These are phyloP conservation scores for Plenodomus tracheiphilus DNA, from an alignment of 2,329 filamentous ascomycete species.

Conservation along the genomic window DNA sequence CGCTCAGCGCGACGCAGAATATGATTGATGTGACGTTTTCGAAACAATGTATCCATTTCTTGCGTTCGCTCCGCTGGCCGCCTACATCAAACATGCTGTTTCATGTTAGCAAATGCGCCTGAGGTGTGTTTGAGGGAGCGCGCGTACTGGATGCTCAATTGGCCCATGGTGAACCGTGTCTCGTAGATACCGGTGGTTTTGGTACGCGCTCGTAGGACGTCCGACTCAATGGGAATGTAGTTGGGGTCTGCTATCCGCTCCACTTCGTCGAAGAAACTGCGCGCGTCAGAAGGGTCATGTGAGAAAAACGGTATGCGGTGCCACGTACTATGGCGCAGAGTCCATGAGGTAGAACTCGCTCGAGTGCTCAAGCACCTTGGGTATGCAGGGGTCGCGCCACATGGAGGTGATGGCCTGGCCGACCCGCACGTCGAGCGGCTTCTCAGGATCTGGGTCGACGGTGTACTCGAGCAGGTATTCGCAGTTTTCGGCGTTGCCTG, in stretches of 20 bases:
- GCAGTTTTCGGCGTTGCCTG: conserved; percentile 72
- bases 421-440: conserved; percentile 77
- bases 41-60: conserved; percentile 99
- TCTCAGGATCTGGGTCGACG: conserved; percentile 87
- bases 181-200: conserved; percentile 99
- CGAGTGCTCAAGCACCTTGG: conserved; percentile 84
- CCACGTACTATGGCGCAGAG: conserved; percentile 89
- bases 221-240: conserved; percentile 91
- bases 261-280: conserved; percentile 94
- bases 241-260: conserved; percentile 79
- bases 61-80: conserved; percentile 93
- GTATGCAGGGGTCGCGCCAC: conserved; percentile 86
- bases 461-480: conserved; percentile 85
- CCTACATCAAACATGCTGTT: conserved; percentile 98
- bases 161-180: conserved; percentile 97
- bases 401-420: conserved; percentile 81
- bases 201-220: conserved; percentile 91
- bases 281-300: conserved; percentile 13
- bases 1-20: conserved; percentile 95
- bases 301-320: background rate
- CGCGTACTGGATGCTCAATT: conserved; percentile 94
- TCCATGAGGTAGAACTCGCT: conserved; percentile 99
- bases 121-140: conserved; percentile 6
- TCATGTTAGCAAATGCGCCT: conserved; percentile 32
- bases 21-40: conserved; percentile 99